A percentile compares a stretch with the other conserved stretches of the same genome.
These are phyloP conservation scores for Barnettozyma salicaria DNA, from an alignment of 805 yeast species.

Conservation along the genomic window DNA sequence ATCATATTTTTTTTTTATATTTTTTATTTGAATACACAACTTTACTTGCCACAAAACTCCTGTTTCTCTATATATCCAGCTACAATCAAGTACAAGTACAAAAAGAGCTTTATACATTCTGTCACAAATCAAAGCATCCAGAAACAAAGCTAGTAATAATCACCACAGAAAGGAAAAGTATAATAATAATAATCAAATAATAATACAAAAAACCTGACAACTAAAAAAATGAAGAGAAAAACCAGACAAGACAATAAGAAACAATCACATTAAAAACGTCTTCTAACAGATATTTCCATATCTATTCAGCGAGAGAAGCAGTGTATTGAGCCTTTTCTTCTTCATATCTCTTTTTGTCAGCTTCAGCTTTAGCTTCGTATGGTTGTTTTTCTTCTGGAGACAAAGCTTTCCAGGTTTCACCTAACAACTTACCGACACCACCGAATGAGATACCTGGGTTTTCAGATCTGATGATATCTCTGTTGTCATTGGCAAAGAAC, in stretches of 20 bases:
- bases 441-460: slow-evolving; percentile 96
- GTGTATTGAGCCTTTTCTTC: slow-evolving; percentile 83
- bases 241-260: no score
- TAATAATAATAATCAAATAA: not conserved
- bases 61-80: no score
- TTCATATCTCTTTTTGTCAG: slow-evolving; percentile 97
- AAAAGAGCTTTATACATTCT: no score
- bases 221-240: not conserved
- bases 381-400: slow-evolving; percentile 78
- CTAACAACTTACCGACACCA: slow-evolving; percentile 90
- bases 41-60: no score
- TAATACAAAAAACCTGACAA: not conserved
- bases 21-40: no score
- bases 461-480: slow-evolving; percentile 92
- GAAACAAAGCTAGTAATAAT: not conserved
- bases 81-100: no score
- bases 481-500: slow-evolving; percentile 97
- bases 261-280: no score
- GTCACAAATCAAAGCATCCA: no score
- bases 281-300: not conserved
- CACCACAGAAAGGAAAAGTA: not conserved
- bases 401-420: slow-evolving; percentile 95
- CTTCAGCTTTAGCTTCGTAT: slow-evolving; percentile 88
- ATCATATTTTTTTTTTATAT: not conserved
- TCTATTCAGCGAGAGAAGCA: slow-evolving; percentile 2